Evolutionary conservation across 2,329 filamentous ascomycete species (phyloP), one percentile per base, ranked within the genome.

Genomic region (Fusarium hainanense): DNA sequence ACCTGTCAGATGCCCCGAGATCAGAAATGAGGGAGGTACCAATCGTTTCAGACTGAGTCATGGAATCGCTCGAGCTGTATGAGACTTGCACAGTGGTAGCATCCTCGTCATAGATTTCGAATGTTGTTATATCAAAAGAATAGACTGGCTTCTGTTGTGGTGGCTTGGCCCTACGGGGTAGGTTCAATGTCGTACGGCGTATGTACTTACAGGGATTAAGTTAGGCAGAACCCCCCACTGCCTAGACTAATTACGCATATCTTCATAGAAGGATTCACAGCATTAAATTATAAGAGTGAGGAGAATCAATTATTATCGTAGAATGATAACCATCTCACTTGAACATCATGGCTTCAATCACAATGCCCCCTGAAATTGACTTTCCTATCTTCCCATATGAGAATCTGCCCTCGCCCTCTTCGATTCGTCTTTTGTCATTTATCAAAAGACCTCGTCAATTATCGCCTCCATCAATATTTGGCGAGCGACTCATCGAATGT

Each of bases 401-500:
- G 2, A 13, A 7, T 7, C 28, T 64, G 9, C 11, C 58, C 4
- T 43, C 61, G 4, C 13, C 49, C 4, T 12, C 28, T 8, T 56
- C 52, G 18, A 32, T 64, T 18, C 61, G 61, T 8, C 10, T 64
- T 3, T 18, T 64, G 0, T 63, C 43, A 20, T 34, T 50, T 7
- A 34, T 64, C 9, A 56, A 56, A 14, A 25, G 49, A 16, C 58
- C 58, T 1, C 58, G 50, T 4, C 49, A 64, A 30, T 8, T 63
- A 2, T 63, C 43, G 8, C 37, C 49, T 2, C 58, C 49, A 3
- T 63, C 49, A 3, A 46, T 64, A 1, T 6, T 44, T 1, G 43
- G 58, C 0, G 7, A 56, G 2, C 25, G 37, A 3, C 7, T 64
- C 0, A 14, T 63, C 4, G 61, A 64, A 50, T 63, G 6, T 8